These are phyloP conservation scores for Colletotrichum sp. DNA, from an alignment of 2,329 filamentous ascomycete species.

Conservation along the genomic window DNA sequence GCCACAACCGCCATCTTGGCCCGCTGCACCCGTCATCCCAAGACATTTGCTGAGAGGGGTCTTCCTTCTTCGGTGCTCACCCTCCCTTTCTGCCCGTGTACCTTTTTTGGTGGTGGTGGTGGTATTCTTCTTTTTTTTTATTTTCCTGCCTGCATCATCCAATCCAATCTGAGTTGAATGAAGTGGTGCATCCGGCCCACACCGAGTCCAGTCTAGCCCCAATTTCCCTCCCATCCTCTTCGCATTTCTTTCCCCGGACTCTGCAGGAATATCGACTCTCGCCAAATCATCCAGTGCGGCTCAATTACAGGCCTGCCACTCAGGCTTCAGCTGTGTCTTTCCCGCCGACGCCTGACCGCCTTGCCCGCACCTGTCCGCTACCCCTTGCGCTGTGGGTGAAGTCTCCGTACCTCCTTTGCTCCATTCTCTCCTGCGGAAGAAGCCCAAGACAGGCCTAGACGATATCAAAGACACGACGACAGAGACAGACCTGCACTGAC, in stretches of 20 bases:
- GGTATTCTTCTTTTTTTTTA: not conserved
- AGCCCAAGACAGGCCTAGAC: conserved; percentile 10
- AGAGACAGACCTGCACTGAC: not conserved
- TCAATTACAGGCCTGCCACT: not conserved
- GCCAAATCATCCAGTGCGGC: conserved; percentile 5
- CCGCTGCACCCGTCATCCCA: not conserved
- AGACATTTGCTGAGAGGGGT: not conserved
- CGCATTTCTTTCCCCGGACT: conserved; percentile 13
- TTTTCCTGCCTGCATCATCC: not conserved
- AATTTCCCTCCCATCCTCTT: not conserved
- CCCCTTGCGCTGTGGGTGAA: not conserved
- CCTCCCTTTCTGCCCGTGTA: not conserved
- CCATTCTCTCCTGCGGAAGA: not conserved
- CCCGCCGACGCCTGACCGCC: not conserved
- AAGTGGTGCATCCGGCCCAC: not conserved
- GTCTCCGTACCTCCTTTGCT: not conserved
- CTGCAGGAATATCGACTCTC: not conserved
- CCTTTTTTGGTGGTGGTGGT: not conserved
- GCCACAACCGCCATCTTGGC: not conserved
- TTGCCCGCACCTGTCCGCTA: not conserved
- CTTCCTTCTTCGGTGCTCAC: not conserved
- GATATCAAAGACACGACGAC: not conserved
- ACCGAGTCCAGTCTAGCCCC: not conserved
- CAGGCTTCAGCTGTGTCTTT: not conserved
- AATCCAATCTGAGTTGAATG: conserved; percentile 3